These are phyloP conservation scores for Trametes coccinea DNA, from an alignment of 768 basidiomycete species.

Conservation along the genomic window DNA sequence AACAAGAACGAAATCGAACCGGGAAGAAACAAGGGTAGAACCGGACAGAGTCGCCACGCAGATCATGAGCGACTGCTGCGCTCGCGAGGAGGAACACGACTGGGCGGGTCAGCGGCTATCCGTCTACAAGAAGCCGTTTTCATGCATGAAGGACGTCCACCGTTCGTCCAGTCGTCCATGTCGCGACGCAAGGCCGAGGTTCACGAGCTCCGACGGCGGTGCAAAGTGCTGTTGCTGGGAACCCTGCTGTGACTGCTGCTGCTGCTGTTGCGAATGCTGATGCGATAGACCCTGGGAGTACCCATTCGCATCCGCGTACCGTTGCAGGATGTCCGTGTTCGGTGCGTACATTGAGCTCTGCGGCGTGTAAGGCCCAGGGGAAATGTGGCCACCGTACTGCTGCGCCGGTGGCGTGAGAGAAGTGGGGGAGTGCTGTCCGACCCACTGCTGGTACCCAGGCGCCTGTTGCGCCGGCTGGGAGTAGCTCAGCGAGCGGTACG, in stretches of 20 bases:
- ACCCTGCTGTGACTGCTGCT: conserved; percentile 23
- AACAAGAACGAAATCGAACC: background rate
- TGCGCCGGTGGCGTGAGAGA: conserved; percentile 7
- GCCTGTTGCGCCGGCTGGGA: conserved; percentile 8
- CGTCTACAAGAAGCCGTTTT: conserved; percentile 45
- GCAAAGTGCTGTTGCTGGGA: conserved; percentile 24
- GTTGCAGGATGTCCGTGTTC: conserved; percentile 16
- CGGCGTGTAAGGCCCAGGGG: background rate
- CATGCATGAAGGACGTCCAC: conserved; percentile 64
- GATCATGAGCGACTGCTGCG: background rate
- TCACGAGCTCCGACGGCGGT: conserved; percentile 47
- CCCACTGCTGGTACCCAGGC: background rate
- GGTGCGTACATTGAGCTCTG: conserved; percentile 3
- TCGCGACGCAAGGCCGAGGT: conserved; percentile 60
- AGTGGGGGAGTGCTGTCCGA: conserved; percentile 13
- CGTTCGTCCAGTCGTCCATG: conserved; percentile 56
- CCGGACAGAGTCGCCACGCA: no score
- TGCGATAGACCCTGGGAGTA: background rate
- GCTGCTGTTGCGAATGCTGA: conserved; percentile 16
- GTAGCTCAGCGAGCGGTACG: conserved; percentile 17
- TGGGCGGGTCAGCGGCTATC: background rate
- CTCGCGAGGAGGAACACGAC: background rate
- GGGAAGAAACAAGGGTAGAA: no score
- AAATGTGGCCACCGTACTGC: conserved; percentile 4
- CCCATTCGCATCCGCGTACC: conserved; percentile 7